Base-by-base conservation (phyloP, 2,329 filamentous ascomycete genomes). In the Albifimbria verrucaria region DNA sequence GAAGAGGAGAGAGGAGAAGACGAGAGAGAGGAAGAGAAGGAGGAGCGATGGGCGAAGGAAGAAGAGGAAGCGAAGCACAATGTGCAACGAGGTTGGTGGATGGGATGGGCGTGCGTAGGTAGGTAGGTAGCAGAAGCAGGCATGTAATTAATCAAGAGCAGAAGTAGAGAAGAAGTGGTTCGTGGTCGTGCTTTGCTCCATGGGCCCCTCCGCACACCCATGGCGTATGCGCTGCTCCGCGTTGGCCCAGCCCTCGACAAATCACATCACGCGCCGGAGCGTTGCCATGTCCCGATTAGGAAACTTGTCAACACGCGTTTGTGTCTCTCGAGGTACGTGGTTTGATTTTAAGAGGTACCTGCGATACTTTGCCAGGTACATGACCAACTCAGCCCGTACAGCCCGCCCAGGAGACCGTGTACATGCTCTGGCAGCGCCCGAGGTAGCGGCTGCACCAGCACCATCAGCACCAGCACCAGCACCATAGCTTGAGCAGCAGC, bases 221-320 rank as follows among this genome's bases (percentile, higher is more conserved):
- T 39, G 32, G 32, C 32, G 32, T 39, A 12, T 39, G 32, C 18
- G 32, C n/a, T 50, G 24, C 62, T 65, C 63, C 62, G 59, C 63
- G 63, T 58, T 62, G 51, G 59, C 56, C 61, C 59, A 55, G 17
- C 42, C 49, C 56, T 51, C 57, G 56, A 45, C 65, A 65, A 69
- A 70, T 69, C 63, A 64, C 56, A 57, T 60, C 63, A 59, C 67
- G 67, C 62, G 55, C 58, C 56, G 60, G 56, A 54, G 45, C 56
- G 54, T 55, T 58, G 50, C 56, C 55, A 52, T 56, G 54, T 59
- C 66, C 66, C 59, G 60, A 69, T 67, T 50, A 59, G 65, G 66
- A 65, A 70, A 66, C 59, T 65, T 65, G 63, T 68, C 62, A 68
- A 69, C 65, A 68, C 66, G 65, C 66, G 65, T 64, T 61, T 39